A percentile compares a stretch with the other conserved stretches of the same genome.
These are phyloP conservation scores for Histomonas meleagridis DNA, from an alignment of 208 protist genomes.

Conservation along the genomic window DNA sequence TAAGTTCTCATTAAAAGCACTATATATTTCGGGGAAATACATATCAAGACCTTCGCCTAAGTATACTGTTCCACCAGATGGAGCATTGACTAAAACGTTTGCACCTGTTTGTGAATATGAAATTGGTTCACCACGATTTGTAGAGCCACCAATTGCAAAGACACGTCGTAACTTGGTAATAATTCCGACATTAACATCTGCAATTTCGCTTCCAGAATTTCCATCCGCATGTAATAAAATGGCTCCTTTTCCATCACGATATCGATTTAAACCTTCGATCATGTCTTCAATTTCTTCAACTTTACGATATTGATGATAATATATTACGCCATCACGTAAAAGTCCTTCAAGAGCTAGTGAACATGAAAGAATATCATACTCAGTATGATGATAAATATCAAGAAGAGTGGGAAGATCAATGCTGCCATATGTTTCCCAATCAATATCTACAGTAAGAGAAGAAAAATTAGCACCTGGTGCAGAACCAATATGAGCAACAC, in stretches of 20 bases:
- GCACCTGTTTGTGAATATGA: neutral
- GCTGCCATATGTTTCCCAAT: neutral
- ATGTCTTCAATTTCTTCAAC: constrained; percentile 23
- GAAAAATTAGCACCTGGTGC: neutral
- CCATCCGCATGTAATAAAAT: neutral
- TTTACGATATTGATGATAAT: neutral
- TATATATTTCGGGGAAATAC: neutral
- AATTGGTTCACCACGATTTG: neutral
- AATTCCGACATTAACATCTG: neutral
- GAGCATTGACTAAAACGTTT: neutral
- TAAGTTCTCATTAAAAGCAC: neutral
- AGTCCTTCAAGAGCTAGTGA: too few species aligned
- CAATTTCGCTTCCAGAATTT: neutral
- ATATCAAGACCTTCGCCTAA: neutral
- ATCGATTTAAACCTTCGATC: neutral
- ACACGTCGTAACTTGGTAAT: neutral
- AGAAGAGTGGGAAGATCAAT: too few species aligned
- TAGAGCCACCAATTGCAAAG: neutral
- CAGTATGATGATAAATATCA: too few species aligned
- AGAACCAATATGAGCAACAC: neutral
- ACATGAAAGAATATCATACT: too few species aligned
- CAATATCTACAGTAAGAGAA: neutral
- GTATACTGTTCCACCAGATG: neutral
- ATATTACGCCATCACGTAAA: too few species aligned
- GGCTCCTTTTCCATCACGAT: too few species aligned